These are phyloP conservation scores for Coniochaeta ligniaria DNA, from an alignment of 2,329 filamentous ascomycete species.

Conservation along the genomic window DNA sequence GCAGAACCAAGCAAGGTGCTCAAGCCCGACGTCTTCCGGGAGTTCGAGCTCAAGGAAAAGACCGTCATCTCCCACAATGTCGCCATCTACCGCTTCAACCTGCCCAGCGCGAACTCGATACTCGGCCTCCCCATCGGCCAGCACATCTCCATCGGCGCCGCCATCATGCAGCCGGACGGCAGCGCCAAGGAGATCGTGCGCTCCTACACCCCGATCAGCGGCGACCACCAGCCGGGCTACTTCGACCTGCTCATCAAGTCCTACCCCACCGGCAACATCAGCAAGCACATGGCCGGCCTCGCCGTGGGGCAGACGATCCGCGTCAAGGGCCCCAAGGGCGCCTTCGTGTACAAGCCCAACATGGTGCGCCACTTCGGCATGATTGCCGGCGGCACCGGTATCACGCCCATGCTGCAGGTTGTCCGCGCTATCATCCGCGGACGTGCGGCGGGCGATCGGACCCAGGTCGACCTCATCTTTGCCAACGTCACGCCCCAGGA, in stretches of 20 bases:
- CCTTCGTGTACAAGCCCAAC: conserved; percentile 95
- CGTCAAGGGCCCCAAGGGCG: conserved; percentile 90
- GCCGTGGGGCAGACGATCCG: conserved; percentile 81
- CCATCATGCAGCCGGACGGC: conserved; percentile 60
- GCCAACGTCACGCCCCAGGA: conserved; percentile 92
- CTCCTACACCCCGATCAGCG: conserved; percentile 88
- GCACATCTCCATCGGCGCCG: conserved; percentile 92
- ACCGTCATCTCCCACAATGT: conserved; percentile 96
- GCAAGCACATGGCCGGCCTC: conserved; percentile 79
- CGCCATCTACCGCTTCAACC: conserved; percentile 92
- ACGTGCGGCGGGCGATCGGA: conserved; percentile 71
- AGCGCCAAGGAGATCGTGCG: conserved; percentile 76
- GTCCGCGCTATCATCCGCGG: conserved; percentile 84
- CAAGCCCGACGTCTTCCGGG: conserved; percentile 80
- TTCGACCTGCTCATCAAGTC: conserved; percentile 98
- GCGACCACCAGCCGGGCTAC: conserved; percentile 81
- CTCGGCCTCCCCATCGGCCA: conserved; percentile 97
- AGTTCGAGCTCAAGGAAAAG: conserved; percentile 92
- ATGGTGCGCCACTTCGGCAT: conserved; percentile 96
- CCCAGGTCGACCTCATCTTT: conserved; percentile 90
- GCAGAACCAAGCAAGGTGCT: conserved; percentile 73
- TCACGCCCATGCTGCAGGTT: conserved; percentile 97
- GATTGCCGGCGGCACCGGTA: conserved; percentile 95
- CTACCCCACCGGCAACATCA: conserved; percentile 96
- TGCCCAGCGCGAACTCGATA: conserved; percentile 70